Conservation (phyloP, 2,329 filamentous ascomycete species). For the Chrysoporthe deuterocubensis region DNA sequence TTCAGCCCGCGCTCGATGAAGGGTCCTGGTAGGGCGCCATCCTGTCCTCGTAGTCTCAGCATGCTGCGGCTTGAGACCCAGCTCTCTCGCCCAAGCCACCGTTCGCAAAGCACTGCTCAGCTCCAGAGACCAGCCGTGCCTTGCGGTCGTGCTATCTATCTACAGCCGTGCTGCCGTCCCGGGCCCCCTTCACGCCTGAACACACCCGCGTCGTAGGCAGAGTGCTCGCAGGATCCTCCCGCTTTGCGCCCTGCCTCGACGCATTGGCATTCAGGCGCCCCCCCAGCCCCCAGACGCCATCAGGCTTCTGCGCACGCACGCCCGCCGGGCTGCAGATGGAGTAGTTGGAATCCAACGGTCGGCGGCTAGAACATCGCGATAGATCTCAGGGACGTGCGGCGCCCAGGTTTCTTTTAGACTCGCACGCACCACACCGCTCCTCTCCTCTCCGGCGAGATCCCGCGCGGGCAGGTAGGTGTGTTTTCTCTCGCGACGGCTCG, state of each 20-base stretch:
- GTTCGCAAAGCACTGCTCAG: slow-evolving; percentile 12
- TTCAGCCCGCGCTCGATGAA: neutral
- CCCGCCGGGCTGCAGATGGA: slow-evolving; percentile 16
- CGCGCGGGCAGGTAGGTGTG: neutral
- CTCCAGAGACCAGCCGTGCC: slow-evolving; percentile 9
- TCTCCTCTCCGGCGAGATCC: neutral
- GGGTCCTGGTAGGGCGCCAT: neutral
- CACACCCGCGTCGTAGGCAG: slow-evolving; percentile 7
- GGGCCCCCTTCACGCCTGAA: slow-evolving; percentile 4
- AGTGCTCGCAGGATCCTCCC: neutral
- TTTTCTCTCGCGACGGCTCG: neutral
- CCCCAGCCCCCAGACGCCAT: slow-evolving; percentile 24
- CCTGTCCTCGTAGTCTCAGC: neutral
- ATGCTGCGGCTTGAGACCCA: slow-evolving; percentile 10
- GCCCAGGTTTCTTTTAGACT: neutral
- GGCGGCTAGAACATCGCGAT: slow-evolving; percentile 14
- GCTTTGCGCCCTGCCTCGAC: slow-evolving; percentile 21
- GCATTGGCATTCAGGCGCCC: slow-evolving; percentile 22
- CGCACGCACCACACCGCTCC: neutral
- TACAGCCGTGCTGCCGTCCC: slow-evolving; percentile 7
- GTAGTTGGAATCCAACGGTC: slow-evolving; percentile 14
- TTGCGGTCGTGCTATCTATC: neutral
- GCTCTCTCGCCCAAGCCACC: slow-evolving; percentile 6
- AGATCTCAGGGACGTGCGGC: slow-evolving; percentile 12
- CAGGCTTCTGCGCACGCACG: slow-evolving; percentile 10